A percentile compares a stretch with the other conserved stretches of the same genome.
phyloP scores from a whole-genome alignment of 257 asterid genomes.

The Solanum habrochaites region DNA sequence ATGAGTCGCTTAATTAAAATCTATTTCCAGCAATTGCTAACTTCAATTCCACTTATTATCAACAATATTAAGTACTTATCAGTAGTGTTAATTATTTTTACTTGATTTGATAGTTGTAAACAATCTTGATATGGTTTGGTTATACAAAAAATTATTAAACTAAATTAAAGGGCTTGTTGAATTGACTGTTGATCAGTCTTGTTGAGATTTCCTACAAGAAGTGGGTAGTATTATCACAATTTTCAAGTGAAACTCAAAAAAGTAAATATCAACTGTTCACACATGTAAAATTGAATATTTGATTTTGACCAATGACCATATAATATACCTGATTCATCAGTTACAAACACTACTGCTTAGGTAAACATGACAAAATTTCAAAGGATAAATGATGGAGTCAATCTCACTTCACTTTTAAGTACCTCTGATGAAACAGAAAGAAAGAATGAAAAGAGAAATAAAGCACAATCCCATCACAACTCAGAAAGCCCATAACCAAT shows the following conservation, averaged over 20 bases:
- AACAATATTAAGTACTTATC: background rate
- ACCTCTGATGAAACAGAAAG: background rate
- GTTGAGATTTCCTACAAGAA: background rate
- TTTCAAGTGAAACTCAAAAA: background rate
- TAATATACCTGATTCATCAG: background rate
- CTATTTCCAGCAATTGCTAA: background rate
- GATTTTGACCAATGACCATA: background rate
- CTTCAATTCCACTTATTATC: background rate
- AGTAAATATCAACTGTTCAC: background rate
- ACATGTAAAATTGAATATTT: background rate
- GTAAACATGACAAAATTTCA: background rate
- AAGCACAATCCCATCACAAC: conserved; percentile 45
- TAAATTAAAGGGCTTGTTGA: background rate
- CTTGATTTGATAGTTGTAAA: background rate
- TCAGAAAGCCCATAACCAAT: conserved; percentile 20
- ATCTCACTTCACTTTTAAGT: background rate
- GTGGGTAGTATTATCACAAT: background rate
- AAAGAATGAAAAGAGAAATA: conserved; percentile 19
- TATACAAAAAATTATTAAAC: background rate
- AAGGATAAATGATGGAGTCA: background rate
- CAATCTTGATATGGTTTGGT: background rate
- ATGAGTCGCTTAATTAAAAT: background rate
- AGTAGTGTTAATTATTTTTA: no score
- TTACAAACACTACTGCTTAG: background rate
- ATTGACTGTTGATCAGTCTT: background rate